These are phyloP conservation scores for Boletus vinaceobasis DNA, from an alignment of 768 basidiomycete species.

Conservation along the genomic window DNA sequence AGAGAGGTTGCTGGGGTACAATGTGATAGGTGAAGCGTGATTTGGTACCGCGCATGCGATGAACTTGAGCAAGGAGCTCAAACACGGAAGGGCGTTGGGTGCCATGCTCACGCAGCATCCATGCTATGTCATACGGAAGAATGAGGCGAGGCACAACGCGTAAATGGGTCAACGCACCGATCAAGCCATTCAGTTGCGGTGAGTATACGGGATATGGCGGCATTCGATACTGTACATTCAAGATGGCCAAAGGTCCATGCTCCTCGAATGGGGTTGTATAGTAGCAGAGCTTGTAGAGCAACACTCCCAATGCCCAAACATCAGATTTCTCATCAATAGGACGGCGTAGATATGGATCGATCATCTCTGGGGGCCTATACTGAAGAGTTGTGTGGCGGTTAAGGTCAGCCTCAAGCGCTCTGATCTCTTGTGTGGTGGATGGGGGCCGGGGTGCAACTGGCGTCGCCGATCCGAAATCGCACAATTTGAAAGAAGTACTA, in stretches of 20 bases:
- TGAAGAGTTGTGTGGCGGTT: conserved; percentile 95
- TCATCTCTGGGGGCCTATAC: conserved; percentile 99
- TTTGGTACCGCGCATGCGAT: conserved; percentile 82
- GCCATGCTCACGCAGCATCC: conserved; percentile 92
- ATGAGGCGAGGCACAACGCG: conserved; percentile 7
- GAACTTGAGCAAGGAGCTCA: conserved; percentile 79
- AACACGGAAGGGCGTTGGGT: conserved; percentile 83
- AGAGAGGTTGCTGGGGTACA: conserved; percentile 45
- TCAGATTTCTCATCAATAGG: conserved; percentile 93
- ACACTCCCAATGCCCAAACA: conserved; percentile 95
- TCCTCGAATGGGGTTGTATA: conserved; percentile 99
- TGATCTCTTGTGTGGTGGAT: conserved; percentile 76
- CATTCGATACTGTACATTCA: conserved; percentile 93
- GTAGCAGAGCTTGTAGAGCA: conserved; percentile 98
- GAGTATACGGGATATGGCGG: conserved; percentile 90
- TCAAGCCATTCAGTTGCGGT: conserved; percentile 72
- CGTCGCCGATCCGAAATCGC: conserved; percentile 95
- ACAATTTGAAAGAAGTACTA: conserved; percentile 84
- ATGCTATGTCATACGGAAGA: conserved; percentile 44
- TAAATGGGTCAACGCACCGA: conserved; percentile 51
- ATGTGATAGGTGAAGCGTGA: conserved; percentile 71
- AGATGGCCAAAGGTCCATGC: conserved; percentile 91
- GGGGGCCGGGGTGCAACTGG: conserved; percentile 70
- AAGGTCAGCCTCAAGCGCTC: conserved; percentile 84
- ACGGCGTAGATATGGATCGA: conserved; percentile 80